Conservation (phyloP, 2,329 filamentous ascomycete genomes). For the Exophiala spinifera region DNA sequence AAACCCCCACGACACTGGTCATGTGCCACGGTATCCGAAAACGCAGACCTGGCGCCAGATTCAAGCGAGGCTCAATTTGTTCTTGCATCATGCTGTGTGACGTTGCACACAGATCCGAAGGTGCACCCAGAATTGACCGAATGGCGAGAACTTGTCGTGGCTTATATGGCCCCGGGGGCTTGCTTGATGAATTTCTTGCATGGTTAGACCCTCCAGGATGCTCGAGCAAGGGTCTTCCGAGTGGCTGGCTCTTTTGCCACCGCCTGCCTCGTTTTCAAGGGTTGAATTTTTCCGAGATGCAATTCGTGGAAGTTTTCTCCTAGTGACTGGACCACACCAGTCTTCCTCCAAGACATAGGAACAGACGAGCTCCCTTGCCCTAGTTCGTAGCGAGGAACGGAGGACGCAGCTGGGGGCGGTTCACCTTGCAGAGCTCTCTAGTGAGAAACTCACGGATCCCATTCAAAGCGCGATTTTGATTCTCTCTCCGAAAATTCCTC, state of each 20-base stretch:
- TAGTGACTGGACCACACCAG: background rate
- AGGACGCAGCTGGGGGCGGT: no score
- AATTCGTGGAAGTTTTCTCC: background rate
- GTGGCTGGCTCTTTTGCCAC: slow-evolving; percentile 7
- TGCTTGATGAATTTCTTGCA: slow-evolving; percentile 5
- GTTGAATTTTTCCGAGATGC: background rate
- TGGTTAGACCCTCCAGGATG: slow-evolving; percentile 1
- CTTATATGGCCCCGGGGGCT: slow-evolving; percentile 1
- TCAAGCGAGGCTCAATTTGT: background rate
- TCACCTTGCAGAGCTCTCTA: no score
- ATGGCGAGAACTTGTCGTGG: slow-evolving; percentile 5
- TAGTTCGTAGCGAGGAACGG: no score
- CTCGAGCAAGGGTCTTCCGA: slow-evolving; percentile 1
- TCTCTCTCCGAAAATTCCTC: no score
- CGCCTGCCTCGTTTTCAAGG: background rate
- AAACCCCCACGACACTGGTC: slow-evolving; percentile 13
- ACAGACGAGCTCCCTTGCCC: background rate
- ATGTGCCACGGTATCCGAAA: slow-evolving; percentile 7
- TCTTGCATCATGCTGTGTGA: slow-evolving; percentile 20
- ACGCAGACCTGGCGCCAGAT: background rate
- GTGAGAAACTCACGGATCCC: no score
- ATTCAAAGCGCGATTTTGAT: no score
- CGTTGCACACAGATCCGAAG: slow-evolving; percentile 16
- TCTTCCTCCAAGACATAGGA: background rate
- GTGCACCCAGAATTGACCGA: slow-evolving; percentile 12